These are phyloP conservation scores for Aspergillus indologenus DNA, from an alignment of 495 filamentous ascomycete genomes.

Conservation along the genomic window DNA sequence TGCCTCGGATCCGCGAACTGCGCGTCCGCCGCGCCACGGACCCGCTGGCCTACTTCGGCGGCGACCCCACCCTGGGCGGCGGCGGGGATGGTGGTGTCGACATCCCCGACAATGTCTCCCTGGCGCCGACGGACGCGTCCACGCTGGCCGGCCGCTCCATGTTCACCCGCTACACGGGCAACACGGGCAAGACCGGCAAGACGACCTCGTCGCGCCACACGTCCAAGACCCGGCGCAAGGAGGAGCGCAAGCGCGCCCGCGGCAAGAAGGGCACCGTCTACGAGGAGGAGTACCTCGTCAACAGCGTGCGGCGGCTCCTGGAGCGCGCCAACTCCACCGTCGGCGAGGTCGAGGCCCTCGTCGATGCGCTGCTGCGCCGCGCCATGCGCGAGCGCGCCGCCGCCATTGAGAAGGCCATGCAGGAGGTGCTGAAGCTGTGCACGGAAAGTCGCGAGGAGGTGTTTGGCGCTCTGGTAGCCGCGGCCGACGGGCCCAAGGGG, in stretches of 20 bases:
- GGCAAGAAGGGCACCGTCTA: slow-evolving; percentile 96
- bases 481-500: slow-evolving; percentile 5
- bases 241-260: slow-evolving; percentile 91
- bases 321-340: slow-evolving; percentile 73
- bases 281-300: slow-evolving; percentile 94
- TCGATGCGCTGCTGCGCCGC: slow-evolving; percentile 70
- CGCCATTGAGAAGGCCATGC: slow-evolving; percentile 68
- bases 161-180: slow-evolving; percentile 88
- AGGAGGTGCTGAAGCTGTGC: slow-evolving; percentile 69
- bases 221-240: slow-evolving; percentile 75
- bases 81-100: slow-evolving; percentile 50
- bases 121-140: slow-evolving; percentile 79
- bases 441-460: slow-evolving; percentile 61
- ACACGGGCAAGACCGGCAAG: slow-evolving; percentile 82
- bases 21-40: slow-evolving; percentile 75
- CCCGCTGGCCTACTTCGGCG: slow-evolving; percentile 74
- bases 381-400: slow-evolving; percentile 83
- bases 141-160: slow-evolving; percentile 70
- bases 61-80: slow-evolving; percentile 51
- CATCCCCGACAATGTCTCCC: slow-evolving; percentile 85
- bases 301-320: slow-evolving; percentile 76
- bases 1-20: slow-evolving; percentile 79
- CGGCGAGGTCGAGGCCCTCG: slow-evolving; percentile 65
- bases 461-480: slow-evolving; percentile 42
- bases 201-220: slow-evolving; percentile 71